Conservation (phyloP, 768 basidiomycete genomes). For the Leccinum longicurvipes region DNA sequence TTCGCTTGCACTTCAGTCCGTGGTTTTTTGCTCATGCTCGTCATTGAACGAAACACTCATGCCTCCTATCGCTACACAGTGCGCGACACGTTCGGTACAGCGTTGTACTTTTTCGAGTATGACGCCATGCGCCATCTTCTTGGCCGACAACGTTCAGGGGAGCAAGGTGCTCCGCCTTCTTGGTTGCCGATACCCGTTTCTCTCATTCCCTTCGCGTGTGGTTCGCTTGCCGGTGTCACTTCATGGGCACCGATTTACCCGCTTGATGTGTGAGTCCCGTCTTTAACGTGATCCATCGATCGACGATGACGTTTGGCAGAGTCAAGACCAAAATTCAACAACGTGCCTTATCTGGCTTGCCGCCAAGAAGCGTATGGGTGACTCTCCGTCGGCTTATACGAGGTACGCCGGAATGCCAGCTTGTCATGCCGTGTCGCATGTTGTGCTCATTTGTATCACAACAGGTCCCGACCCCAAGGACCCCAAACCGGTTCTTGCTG, state of each 20-base stretch:
- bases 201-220: conserved; percentile 87
- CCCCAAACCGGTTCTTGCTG: conserved; percentile 73
- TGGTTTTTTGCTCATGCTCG: conserved; percentile 2
- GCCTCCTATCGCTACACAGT: conserved; percentile 41
- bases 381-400: conserved; percentile 78
- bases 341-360: conserved; percentile 78
- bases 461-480: conserved; percentile 74
- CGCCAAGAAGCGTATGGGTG: conserved; percentile 64
- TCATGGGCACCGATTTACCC: conserved; percentile 94
- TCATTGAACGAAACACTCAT: conserved; percentile 1
- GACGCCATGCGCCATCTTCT: conserved; percentile 87
- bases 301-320: conserved; percentile 35
- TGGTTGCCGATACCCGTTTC: conserved; percentile 83
- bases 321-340: conserved; percentile 97
- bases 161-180: conserved; percentile 76
- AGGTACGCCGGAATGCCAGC: conserved; percentile 44
- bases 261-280: conserved; percentile 72
- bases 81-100: conserved; percentile 86
- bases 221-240: conserved; percentile 84
- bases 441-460: not conserved
- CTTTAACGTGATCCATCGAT: not conserved
- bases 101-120: conserved; percentile 91
- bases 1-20: conserved; percentile 81
- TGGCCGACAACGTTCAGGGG: conserved; percentile 72
- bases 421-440: not conserved